A percentile compares a stretch with the other conserved stretches of the same genome.
These are phyloP conservation scores for Magnusiomyces paraingens DNA, from an alignment of 1,139 yeast species.

Conservation along the genomic window DNA sequence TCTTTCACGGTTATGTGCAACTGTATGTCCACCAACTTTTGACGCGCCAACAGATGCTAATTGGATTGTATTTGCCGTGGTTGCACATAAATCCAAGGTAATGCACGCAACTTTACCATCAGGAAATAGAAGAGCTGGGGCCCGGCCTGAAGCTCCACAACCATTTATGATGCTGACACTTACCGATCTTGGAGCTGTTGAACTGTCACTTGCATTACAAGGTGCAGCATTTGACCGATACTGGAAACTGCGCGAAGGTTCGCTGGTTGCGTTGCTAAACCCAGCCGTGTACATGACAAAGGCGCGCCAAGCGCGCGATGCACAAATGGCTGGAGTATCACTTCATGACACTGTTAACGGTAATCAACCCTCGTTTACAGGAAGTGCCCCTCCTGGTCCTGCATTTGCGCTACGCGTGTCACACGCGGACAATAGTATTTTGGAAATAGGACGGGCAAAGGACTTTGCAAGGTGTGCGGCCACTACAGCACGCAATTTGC, in stretches of 20 bases:
- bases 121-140: background rate
- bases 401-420: conserved; percentile 57
- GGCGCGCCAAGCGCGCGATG: conserved; percentile 2
- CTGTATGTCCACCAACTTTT: conserved; percentile 62
- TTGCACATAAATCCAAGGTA: conserved; percentile 52
- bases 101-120: conserved; percentile 21
- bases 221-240: conserved; percentile 62
- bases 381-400: background rate
- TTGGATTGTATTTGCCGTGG: conserved; percentile 68
- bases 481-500: conserved; percentile 39
- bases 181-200: conserved; percentile 54
- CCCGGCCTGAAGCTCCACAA: conserved; percentile 26
- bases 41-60: conserved; percentile 64
- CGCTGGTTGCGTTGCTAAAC: conserved; percentile 64
- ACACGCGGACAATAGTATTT: conserved; percentile 44
- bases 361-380: no score
- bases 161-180: conserved; percentile 58
- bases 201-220: conserved; percentile 56
- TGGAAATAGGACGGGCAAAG: conserved; percentile 69
- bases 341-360: no score
- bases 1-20: conserved; percentile 31
- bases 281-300: conserved; percentile 51
- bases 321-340: no score
- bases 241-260: conserved; percentile 71
- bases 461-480: conserved; percentile 67